Percentiles rank a stretch among this genome's conserved stretches.
phyloP scores from a whole-genome alignment of 441 rosid species.

The Daphne laureola region DNA sequence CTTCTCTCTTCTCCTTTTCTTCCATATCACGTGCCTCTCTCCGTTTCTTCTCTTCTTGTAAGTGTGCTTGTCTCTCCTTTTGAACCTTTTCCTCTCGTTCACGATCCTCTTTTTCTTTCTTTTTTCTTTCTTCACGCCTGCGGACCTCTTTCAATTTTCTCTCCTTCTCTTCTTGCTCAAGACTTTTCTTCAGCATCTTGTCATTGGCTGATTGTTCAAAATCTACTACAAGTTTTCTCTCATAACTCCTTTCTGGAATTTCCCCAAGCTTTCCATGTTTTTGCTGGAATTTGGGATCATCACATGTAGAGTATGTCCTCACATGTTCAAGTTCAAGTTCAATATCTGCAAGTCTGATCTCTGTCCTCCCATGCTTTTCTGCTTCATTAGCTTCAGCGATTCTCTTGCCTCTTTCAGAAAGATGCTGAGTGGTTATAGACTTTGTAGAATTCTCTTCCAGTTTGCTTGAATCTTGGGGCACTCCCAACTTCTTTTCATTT shows the following conservation, averaged over 20 bases:
- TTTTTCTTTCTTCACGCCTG: conserved; percentile 27
- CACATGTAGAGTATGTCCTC: too few species aligned
- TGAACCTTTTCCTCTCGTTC: conserved; percentile 26
- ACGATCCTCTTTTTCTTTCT: conserved; percentile 23
- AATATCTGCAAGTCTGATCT: conserved; percentile 22
- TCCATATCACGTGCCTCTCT: conserved; percentile 27
- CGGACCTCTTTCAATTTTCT: conserved; percentile 25
- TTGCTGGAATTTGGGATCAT: too few species aligned
- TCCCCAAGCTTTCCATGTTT: too few species aligned
- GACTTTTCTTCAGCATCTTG: conserved; percentile 23
- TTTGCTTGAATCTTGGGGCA: conserved; percentile 22
- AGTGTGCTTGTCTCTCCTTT: conserved; percentile 28
- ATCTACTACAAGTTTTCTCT: conserved; percentile 23
- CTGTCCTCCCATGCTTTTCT: conserved; percentile 26
- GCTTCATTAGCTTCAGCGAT: conserved; percentile 19
- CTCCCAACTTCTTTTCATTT: conserved; percentile 13
- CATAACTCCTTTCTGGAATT: conserved; percentile 1
- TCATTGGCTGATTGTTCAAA: conserved; percentile 29
- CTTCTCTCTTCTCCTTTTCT: conserved; percentile 25
- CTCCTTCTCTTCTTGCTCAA: conserved; percentile 34
- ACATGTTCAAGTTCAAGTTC: conserved; percentile 22
- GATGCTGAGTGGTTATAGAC: conserved; percentile 14
- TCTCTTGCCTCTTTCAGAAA: conserved; percentile 23
- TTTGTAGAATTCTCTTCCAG: conserved; percentile 27
- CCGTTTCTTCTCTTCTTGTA: conserved; percentile 31